Percentiles rank a stretch among this genome's conserved stretches.
phyloP scores from a whole-genome alignment of 1,284 basidiomycete species.

The Cryptococcus jaspeensis region DNA sequence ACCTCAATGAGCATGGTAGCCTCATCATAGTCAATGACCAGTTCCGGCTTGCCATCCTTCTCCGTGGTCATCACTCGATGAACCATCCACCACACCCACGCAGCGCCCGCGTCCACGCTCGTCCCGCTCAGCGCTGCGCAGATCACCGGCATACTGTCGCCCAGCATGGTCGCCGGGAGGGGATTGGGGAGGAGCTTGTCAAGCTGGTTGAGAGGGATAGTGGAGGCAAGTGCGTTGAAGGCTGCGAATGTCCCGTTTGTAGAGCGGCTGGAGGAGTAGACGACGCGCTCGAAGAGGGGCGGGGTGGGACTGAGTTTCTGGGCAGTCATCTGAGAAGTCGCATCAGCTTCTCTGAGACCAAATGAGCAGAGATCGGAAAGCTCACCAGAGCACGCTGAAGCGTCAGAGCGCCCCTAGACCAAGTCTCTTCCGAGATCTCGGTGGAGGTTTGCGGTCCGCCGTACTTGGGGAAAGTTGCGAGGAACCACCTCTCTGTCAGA shows the following conservation, averaged over 20 bases:
- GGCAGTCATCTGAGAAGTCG: not conserved
- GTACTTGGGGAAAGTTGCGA: slow-evolving; percentile 29
- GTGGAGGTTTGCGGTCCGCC: slow-evolving; percentile 11
- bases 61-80: slow-evolving; percentile 1
- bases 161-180: slow-evolving; percentile 11
- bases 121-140: slow-evolving; percentile 16
- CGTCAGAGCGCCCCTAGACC: slow-evolving; percentile 13
- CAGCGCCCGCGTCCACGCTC: slow-evolving; percentile 29
- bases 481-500: slow-evolving; percentile 33
- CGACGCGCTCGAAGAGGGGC: slow-evolving; percentile 17
- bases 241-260: slow-evolving; percentile 31
- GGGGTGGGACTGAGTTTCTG: slow-evolving; percentile 3
- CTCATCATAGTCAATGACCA: slow-evolving; percentile 23
- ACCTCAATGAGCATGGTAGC: slow-evolving; percentile 39
- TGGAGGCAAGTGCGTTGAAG: slow-evolving; percentile 26
- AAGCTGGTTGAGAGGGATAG: slow-evolving; percentile 8
- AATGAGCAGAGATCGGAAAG: not conserved
- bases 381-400: slow-evolving; percentile 20
- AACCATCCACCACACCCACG: slow-evolving; percentile 22
- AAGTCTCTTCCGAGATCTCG: slow-evolving; percentile 1
- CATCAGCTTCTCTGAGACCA: not conserved
- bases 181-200: not conserved
- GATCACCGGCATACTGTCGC: slow-evolving; percentile 34
- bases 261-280: slow-evolving; percentile 24
- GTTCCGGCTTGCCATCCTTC: not conserved